phyloP scores from a whole-genome alignment of 495 filamentous ascomycete species.

The Penicillium samsonianum region DNA sequence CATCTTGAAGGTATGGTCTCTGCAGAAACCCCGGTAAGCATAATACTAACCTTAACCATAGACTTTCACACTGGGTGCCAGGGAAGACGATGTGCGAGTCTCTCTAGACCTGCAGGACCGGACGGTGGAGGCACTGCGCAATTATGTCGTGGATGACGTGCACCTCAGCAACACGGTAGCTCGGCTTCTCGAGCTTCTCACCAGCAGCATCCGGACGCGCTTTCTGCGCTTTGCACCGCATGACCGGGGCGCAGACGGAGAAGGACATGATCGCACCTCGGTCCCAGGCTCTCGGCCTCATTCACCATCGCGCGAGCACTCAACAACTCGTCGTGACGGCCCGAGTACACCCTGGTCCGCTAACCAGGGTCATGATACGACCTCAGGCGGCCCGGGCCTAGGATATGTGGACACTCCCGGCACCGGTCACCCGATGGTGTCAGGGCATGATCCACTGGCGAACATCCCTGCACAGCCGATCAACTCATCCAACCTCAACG shows the following conservation, averaged over 20 bases:
- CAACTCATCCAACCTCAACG: slow-evolving; percentile 49
- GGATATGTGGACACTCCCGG: slow-evolving; percentile 38
- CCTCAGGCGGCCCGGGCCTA: slow-evolving; percentile 26
- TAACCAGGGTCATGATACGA: slow-evolving; percentile 25
- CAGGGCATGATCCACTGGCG: slow-evolving; percentile 46
- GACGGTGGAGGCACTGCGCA: slow-evolving; percentile 76
- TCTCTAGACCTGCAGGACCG: slow-evolving; percentile 80
- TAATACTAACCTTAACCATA: slow-evolving; percentile 31
- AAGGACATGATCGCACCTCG: slow-evolving; percentile 42
- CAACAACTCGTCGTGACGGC: slow-evolving; percentile 35
- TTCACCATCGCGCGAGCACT: slow-evolving; percentile 41
- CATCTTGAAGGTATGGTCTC: slow-evolving; percentile 64
- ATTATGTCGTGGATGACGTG: slow-evolving; percentile 90
- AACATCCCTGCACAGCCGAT: slow-evolving; percentile 50
- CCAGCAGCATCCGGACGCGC: slow-evolving; percentile 68
- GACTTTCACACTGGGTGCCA: slow-evolving; percentile 91
- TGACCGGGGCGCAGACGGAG: slow-evolving; percentile 45
- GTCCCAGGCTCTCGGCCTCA: slow-evolving; percentile 37
- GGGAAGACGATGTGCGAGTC: slow-evolving; percentile 80
- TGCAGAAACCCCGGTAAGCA: not conserved
- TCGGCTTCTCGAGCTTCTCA: slow-evolving; percentile 83
- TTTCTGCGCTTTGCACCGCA: slow-evolving; percentile 62
- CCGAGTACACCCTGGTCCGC: slow-evolving; percentile 37
- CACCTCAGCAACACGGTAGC: slow-evolving; percentile 93
- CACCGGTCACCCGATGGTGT: slow-evolving; percentile 31